These are phyloP conservation scores for Malus hybrid DNA, from an alignment of 331 rosid species.

Conservation along the genomic window DNA sequence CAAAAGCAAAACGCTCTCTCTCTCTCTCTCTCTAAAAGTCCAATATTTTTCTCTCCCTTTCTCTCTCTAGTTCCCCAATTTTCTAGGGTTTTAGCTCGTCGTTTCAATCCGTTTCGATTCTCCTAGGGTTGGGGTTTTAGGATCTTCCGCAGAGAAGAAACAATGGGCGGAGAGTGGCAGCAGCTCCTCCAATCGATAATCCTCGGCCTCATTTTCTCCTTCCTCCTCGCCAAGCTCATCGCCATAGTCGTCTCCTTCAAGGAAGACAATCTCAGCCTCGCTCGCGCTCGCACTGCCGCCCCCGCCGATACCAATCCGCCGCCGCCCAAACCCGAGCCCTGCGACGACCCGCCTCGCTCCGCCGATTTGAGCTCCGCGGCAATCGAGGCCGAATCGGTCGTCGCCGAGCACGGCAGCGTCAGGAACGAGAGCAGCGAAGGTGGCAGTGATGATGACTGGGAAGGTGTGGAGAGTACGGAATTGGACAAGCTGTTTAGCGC, in stretches of 20 bases:
- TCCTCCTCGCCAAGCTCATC: slow-evolving; percentile 85
- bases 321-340: background rate
- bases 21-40: background rate
- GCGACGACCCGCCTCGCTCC: background rate
- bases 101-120: background rate
- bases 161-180: slow-evolving; percentile 53
- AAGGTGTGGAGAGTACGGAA: slow-evolving; percentile 94
- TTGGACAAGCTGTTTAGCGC: slow-evolving; percentile 86
- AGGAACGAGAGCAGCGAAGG: slow-evolving; percentile 39
- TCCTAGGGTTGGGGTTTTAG: background rate
- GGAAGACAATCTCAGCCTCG: slow-evolving; percentile 58
- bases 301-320: background rate
- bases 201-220: slow-evolving; percentile 85
- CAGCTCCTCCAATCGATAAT: slow-evolving; percentile 69
- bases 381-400: slow-evolving; percentile 54
- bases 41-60: slow-evolving; percentile 1
- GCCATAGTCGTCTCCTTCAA: slow-evolving; percentile 76
- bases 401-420: slow-evolving; percentile 89
- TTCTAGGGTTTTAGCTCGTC: slow-evolving; percentile 32
- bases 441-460: slow-evolving; percentile 60
- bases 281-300: slow-evolving; percentile 28
- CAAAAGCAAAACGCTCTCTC: background rate
- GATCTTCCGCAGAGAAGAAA: no score
- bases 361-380: slow-evolving; percentile 8
- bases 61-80: background rate